Conservation (phyloP, 352 stramenopile genomes). For the Globisporangium canariense region DNA sequence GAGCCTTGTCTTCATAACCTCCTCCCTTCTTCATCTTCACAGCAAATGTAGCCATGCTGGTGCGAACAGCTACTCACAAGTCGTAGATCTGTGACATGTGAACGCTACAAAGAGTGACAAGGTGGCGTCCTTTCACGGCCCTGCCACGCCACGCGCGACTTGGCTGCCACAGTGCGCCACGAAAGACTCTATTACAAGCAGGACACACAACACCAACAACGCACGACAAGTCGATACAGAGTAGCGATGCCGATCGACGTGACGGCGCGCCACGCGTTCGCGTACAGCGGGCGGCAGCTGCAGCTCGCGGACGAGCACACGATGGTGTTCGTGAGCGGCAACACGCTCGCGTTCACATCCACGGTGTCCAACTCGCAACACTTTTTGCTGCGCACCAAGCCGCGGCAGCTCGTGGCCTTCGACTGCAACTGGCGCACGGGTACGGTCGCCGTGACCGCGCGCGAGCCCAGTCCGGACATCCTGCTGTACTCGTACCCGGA, state of each 20-base stretch:
- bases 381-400: slow-evolving; percentile 49
- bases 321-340: slow-evolving; percentile 53
- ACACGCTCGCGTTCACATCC: slow-evolving; percentile 69
- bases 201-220: background rate
- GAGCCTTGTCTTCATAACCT: background rate
- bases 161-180: background rate
- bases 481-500: slow-evolving; percentile 71
- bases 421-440: slow-evolving; percentile 57
- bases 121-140: slow-evolving; percentile 4
- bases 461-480: slow-evolving; percentile 55
- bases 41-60: slow-evolving; percentile 5
- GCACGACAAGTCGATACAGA: background rate
- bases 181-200: background rate
- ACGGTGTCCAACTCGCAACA: slow-evolving; percentile 58
- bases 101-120: background rate
- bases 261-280: slow-evolving; percentile 61
- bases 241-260: slow-evolving; percentile 47
- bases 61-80: background rate
- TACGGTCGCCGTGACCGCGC: slow-evolving; percentile 51
- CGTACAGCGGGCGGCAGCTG: slow-evolving; percentile 47
- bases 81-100: slow-evolving; percentile 6
- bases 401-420: slow-evolving; percentile 58
- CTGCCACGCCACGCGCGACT: background rate
- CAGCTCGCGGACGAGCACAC: slow-evolving; percentile 73
- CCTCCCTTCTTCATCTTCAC: no score